phyloP scores from a whole-genome alignment of 2,329 filamentous ascomycete genomes.

The Fusarium redolens region DNA sequence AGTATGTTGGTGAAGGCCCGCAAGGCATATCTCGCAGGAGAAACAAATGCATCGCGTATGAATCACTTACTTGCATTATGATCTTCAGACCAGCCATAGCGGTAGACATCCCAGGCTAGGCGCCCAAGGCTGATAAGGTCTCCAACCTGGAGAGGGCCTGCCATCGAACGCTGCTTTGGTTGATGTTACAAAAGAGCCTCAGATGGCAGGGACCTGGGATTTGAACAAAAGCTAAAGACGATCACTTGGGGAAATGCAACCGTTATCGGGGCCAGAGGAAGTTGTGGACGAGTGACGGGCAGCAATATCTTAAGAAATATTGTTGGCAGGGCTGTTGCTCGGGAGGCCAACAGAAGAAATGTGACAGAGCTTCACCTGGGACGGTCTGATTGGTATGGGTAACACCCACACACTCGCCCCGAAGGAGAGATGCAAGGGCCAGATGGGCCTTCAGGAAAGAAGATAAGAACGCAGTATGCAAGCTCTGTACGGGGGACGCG shows the following conservation, averaged over 20 bases:
- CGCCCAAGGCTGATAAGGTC: conserved; percentile 48
- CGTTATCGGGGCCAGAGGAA: conserved; percentile 1
- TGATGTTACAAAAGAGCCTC: conserved; percentile 1
- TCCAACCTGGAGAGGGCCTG: conserved; percentile 45
- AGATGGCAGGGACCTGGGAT: background rate
- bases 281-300: background rate
- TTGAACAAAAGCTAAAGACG: background rate
- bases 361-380: background rate
- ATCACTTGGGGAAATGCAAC: conserved; percentile 2
- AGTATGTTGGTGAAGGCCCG: conserved; percentile 25
- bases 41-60: background rate
- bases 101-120: conserved; percentile 50
- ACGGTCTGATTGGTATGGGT: conserved; percentile 10
- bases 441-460: conserved; percentile 10
- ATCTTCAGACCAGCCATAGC: conserved; percentile 48
- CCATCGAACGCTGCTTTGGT: conserved; percentile 33
- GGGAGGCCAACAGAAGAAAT: conserved; percentile 5
- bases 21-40: conserved; percentile 18
- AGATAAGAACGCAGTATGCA: conserved; percentile 17
- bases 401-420: background rate
- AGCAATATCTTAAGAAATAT: conserved; percentile 21
- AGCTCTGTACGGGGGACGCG: conserved; percentile 12
- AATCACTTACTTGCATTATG: conserved; percentile 48
- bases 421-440: conserved; percentile 20
- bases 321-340: background rate